Evolutionary conservation across 192 early-diverging fungal species (phyloP), one percentile per base, ranked within the genome.

Genomic region (Rhizophagus prolifer): DNA sequence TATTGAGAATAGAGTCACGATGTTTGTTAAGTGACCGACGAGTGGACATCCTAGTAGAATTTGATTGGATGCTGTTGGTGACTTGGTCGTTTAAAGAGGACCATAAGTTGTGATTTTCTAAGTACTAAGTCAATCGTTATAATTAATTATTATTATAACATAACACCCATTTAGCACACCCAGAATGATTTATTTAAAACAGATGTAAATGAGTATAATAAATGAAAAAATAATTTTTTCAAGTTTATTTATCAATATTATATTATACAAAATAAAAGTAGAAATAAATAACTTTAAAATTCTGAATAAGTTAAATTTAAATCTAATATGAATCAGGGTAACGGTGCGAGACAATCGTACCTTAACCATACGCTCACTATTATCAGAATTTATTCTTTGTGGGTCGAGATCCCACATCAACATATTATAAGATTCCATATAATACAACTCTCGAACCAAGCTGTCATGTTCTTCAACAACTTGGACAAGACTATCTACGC

Each of bases 381-480:
- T 87, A 70, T 88, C 84, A 4, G 76, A 58, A 36, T 84, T 86
- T 62, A 83, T 71, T 70, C 79, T 85, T 54, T 81, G 80, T 2
- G 88, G 87, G 50, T 89, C 86, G 64, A 76, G 65, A 68, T 86
- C 90, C 2, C 79, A 82, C 31, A 90, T 38, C 72, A 85, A 80
- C 10, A 81, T 82, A 41, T 83, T 80, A 75, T 83, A 84, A 4
- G 83, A 75, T 76, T 91, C 89, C 54, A 91, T 72, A 77, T 88
- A 86, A 58, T 86, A 90, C 10, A 90, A 72, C 77, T 92, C 88
- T 36, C 86, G 80, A n/a, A 85, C 81, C n/a, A 81, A 46, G 34
- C 78, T 76, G 54, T 91, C 89, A 72, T 91, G 87, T 46, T 78
- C 76, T 46, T 87, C 83, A 59, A 89, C 78, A 34, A 89, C 79